phyloP scores from a whole-genome alignment of 352 stramenopile species.

The Globisporangium heterothallicum region DNA sequence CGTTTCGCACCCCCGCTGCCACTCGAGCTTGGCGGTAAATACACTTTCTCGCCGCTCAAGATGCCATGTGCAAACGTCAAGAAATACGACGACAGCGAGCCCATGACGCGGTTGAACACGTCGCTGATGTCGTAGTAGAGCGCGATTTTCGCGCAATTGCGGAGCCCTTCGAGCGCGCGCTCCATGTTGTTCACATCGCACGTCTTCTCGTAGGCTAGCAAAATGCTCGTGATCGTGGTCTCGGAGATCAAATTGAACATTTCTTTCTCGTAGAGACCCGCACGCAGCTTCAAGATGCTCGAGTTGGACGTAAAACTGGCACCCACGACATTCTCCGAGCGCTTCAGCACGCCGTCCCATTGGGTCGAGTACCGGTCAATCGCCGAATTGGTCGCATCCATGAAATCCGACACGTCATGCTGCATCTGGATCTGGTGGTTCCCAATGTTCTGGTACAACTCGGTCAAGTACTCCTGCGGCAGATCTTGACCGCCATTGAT shows the following conservation, averaged over 20 bases:
- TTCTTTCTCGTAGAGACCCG: constrained; percentile 81
- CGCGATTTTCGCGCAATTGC: constrained; percentile 82
- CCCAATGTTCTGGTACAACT: constrained; percentile 79
- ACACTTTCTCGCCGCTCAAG: constrained; percentile 80
- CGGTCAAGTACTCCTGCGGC: constrained; percentile 57
- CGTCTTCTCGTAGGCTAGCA: constrained; percentile 80
- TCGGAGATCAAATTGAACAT: constrained; percentile 86
- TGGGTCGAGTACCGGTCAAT: constrained; percentile 86
- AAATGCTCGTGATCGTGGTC: constrained; percentile 70
- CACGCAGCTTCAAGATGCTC: constrained; percentile 79
- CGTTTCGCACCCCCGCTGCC: constrained; percentile 19
- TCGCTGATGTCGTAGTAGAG: constrained; percentile 80
- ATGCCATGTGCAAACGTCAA: constrained; percentile 81
- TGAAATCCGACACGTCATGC: constrained; percentile 81
- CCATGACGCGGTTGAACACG: constrained; percentile 83
- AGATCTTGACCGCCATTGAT: constrained; percentile 82
- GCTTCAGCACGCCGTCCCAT: constrained; percentile 84
- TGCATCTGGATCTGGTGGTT: constrained; percentile 88
- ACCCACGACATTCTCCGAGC: constrained; percentile 82
- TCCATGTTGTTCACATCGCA: constrained; percentile 84
- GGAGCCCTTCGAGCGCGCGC: constrained; percentile 68
- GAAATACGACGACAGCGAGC: constrained; percentile 74
- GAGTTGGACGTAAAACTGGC: constrained; percentile 85
- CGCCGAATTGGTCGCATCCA: constrained; percentile 45
- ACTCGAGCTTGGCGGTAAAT: constrained; percentile 44